phyloP scores from a whole-genome alignment of 2,329 filamentous ascomycete species.

The Beauveria sp. region DNA sequence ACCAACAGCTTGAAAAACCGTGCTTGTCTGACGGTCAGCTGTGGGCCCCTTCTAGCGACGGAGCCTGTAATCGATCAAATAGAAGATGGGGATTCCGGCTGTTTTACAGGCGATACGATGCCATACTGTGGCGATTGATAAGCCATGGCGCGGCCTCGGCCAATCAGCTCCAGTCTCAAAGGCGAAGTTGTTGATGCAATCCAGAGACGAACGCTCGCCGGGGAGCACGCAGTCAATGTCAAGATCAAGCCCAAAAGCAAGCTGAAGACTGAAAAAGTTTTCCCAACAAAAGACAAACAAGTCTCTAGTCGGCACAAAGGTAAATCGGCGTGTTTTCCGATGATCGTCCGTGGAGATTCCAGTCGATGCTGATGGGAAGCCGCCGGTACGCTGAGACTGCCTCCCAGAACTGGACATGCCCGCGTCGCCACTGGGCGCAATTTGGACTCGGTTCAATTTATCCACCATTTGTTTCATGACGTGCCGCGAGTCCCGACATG shows the following conservation, averaged over 20 bases:
- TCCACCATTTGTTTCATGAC: background rate
- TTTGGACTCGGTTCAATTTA: too few species aligned
- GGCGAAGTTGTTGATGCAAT: background rate
- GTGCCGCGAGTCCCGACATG: background rate
- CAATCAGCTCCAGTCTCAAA: too few species aligned
- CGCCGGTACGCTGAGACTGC: background rate
- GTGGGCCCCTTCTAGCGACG: background rate
- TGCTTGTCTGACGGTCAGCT: background rate
- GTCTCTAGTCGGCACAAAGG: background rate
- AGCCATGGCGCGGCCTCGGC: too few species aligned
- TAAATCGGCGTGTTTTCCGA: background rate
- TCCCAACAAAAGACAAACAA: background rate
- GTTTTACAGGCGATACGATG: rapidly evolving
- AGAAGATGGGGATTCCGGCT: background rate
- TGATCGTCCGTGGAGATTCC: background rate
- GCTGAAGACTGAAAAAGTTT: too few species aligned
- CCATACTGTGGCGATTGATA: too few species aligned
- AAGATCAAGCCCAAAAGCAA: background rate
- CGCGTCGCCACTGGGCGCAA: background rate
- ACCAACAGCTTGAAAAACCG: background rate
- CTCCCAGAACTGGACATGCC: background rate
- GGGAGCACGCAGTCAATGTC: background rate
- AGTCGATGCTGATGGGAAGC: background rate
- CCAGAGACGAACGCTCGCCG: background rate
- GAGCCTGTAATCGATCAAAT: background rate